phyloP scores from a whole-genome alignment of 1,139 yeast genomes.

The Blastobotrys indianensis region DNA sequence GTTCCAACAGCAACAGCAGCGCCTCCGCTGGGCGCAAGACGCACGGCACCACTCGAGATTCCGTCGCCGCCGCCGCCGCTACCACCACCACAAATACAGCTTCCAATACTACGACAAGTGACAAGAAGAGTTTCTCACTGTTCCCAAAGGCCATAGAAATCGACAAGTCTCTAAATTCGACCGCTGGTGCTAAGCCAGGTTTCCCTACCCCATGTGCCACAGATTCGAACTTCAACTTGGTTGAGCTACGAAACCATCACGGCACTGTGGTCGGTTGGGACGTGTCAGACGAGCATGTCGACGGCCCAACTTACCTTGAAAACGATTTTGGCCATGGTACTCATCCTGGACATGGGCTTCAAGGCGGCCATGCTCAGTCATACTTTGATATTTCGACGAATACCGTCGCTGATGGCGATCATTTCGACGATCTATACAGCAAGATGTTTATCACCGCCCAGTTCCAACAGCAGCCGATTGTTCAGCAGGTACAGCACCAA shows the following conservation, averaged over 20 bases:
- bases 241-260: constrained; percentile 22
- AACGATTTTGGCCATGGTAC: background rate
- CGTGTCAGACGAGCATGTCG: constrained; percentile 12
- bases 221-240: constrained; percentile 21
- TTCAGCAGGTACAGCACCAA: constrained; percentile 14
- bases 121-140: constrained; percentile 3
- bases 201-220: constrained; percentile 28
- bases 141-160: constrained; percentile 9
- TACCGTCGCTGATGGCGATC: too few species aligned
- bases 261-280: constrained; percentile 28
- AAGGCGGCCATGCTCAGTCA: too few species aligned
- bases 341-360: too few species aligned
- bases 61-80: too few species aligned
- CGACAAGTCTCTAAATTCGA: constrained; percentile 2
- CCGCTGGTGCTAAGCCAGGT: constrained; percentile 2
- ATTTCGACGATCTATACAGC: too few species aligned
- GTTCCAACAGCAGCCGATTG: constrained; percentile 13
- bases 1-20: too few species aligned
- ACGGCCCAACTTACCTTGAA: background rate
- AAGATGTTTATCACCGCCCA: background rate
- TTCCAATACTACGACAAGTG: too few species aligned
- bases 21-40: too few species aligned
- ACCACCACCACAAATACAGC: too few species aligned
- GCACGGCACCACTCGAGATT: too few species aligned
- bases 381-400: too few species aligned